These are phyloP conservation scores for Halenospora varia DNA, from an alignment of 495 filamentous ascomycete species.

Conservation along the genomic window DNA sequence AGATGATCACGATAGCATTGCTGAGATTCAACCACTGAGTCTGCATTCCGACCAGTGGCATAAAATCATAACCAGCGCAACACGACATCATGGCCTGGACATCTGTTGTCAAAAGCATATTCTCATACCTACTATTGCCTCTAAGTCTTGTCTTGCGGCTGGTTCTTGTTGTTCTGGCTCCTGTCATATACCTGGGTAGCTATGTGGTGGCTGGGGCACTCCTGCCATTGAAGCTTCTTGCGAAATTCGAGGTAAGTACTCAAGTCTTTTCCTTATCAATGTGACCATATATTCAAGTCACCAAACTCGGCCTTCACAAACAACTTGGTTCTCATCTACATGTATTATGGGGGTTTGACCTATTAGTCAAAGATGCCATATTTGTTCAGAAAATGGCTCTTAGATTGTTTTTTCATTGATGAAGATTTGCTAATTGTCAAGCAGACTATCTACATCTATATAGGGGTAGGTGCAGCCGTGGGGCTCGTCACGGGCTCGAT, in stretches of 20 bases:
- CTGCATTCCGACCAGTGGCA: too few species aligned
- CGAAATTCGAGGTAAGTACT: conserved; percentile 59
- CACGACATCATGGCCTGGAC: too few species aligned
- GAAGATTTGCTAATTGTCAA: conserved; percentile 24
- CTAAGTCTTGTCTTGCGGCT: conserved; percentile 15
- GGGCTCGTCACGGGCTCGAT: conserved; percentile 48
- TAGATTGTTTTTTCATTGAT: too few species aligned
- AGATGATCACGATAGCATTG: too few species aligned
- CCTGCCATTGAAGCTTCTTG: conserved; percentile 42
- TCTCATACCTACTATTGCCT: conserved; percentile 30
- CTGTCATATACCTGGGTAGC: conserved; percentile 41
- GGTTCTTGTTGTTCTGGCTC: conserved; percentile 33
- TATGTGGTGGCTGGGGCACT: conserved; percentile 32
- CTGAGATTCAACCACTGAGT: too few species aligned
- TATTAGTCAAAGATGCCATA: too few species aligned
- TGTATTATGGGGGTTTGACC: too few species aligned
- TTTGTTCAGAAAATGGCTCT: too few species aligned
- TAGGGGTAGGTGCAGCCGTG: conserved; percentile 55
- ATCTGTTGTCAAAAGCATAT: conserved; percentile 16
- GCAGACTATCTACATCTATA: conserved; percentile 63
- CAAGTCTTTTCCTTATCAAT: conserved; percentile 9
- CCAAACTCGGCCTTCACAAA: too few species aligned
- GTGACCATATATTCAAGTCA: too few species aligned
- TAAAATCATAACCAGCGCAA: too few species aligned
- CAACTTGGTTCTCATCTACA: too few species aligned